phyloP scores from a whole-genome alignment of 164 flowering plant species.

The Aristolochia fimbriata region DNA sequence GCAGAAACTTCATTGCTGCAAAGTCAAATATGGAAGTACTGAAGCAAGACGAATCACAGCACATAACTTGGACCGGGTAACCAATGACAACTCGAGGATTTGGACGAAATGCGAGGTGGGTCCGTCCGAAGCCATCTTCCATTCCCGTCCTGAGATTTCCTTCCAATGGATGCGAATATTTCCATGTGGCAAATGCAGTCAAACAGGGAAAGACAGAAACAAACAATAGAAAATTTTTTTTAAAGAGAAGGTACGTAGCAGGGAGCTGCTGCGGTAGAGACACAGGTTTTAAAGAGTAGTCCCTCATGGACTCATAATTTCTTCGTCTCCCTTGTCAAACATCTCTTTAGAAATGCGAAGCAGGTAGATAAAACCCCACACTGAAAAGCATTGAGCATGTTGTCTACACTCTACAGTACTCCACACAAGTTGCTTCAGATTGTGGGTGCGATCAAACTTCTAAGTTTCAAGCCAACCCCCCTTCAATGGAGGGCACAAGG shows the following conservation, averaged over 20 bases:
- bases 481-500: background rate
- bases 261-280: background rate
- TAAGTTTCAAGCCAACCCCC: too few relatives aligned
- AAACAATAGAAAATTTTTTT: background rate
- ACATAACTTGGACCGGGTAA: background rate
- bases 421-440: constrained; percentile 1
- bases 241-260: background rate
- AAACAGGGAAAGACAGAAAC: background rate
- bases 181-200: constrained; percentile 1
- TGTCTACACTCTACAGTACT: constrained; percentile 4
- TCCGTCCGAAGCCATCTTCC: background rate
- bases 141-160: too few relatives aligned
- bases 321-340: background rate
- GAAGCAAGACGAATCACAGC: background rate
- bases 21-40: background rate
- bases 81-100: background rate
- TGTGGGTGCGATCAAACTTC: too few relatives aligned
- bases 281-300: background rate
- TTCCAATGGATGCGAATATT: background rate
- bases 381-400: background rate
- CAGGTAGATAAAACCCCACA: constrained; percentile 8
- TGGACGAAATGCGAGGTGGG: background rate
- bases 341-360: constrained; percentile 7
- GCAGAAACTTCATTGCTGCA: too few relatives aligned
- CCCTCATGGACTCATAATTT: background rate